phyloP scores from a whole-genome alignment of 2,329 filamentous ascomycete species.

The Daldinia eschscholtzii region DNA sequence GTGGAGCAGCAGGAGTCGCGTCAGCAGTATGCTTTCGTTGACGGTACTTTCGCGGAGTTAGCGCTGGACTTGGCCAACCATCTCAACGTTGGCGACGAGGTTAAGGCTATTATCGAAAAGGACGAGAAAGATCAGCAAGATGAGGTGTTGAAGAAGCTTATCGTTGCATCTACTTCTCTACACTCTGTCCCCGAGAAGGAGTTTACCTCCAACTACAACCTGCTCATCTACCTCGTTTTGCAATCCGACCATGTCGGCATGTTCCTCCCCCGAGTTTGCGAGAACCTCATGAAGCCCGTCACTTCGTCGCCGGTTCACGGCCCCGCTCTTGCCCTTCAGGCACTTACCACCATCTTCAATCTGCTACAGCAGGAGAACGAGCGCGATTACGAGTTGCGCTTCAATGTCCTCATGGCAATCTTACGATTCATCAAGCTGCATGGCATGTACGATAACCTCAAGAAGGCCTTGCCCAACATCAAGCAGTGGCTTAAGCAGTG shows the following conservation, averaged over 20 bases:
- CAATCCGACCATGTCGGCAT: constrained; percentile 87
- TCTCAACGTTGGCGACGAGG: constrained; percentile 84
- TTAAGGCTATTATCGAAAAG: constrained; percentile 78
- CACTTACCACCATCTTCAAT: constrained; percentile 97
- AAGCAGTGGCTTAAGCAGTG: constrained; percentile 84
- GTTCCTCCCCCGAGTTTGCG: constrained; percentile 89
- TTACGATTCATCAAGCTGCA: constrained; percentile 83
- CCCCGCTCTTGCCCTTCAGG: constrained; percentile 85
- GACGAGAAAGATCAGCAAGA: constrained; percentile 83
- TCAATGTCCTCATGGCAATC: constrained; percentile 91
- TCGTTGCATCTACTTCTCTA: constrained; percentile 80
- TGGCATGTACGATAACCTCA: constrained; percentile 84
- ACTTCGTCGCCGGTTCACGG: constrained; percentile 88
- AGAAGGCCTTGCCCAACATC: constrained; percentile 87
- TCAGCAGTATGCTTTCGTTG: constrained; percentile 78
- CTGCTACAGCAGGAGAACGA: constrained; percentile 80
- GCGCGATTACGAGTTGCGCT: constrained; percentile 81
- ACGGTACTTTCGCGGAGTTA: constrained; percentile 94
- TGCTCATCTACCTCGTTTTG: constrained; percentile 91
- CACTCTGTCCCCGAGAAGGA: constrained; percentile 95
- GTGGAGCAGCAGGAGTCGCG: constrained; percentile 50
- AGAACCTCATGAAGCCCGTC: constrained; percentile 88
- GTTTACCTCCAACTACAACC: constrained; percentile 95
- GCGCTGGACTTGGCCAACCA: constrained; percentile 95
- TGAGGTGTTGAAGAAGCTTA: constrained; percentile 89